These are phyloP conservation scores for Corchorus olitorius DNA, from an alignment of 345 rosid species.

Conservation along the genomic window DNA sequence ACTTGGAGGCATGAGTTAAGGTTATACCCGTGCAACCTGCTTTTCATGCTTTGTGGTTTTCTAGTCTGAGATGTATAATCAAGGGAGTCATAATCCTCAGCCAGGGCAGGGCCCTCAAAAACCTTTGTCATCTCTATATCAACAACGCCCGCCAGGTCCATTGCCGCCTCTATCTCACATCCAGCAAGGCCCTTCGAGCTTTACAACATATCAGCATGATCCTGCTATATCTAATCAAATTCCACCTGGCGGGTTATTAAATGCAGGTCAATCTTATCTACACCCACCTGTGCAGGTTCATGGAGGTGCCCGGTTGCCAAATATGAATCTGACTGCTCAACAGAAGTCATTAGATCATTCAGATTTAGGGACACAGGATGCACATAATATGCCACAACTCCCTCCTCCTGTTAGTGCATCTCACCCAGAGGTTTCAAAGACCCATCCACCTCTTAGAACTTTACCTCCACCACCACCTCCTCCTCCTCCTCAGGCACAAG, in stretches of 20 bases:
- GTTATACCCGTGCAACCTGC: neutral
- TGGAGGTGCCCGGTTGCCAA: conserved; percentile 32
- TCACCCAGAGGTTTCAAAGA: conserved; percentile 18
- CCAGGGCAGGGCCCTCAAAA: conserved; percentile 36
- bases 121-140: conserved; percentile 37
- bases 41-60: neutral
- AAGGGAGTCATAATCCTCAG: conserved; percentile 39
- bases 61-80: conserved; percentile 35
- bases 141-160: conserved; percentile 34
- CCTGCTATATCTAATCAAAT: conserved; percentile 37
- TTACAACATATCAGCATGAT: conserved; percentile 38
- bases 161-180: conserved; percentile 28
- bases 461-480: conserved; percentile 45
- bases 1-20: conserved; percentile 14
- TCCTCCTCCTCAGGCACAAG: conserved; percentile 30
- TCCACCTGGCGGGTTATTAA: conserved; percentile 32
- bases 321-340: conserved; percentile 36
- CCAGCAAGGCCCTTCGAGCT: conserved; percentile 33
- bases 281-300: conserved; percentile 24
- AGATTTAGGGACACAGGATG: conserved; percentile 30
- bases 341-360: conserved; percentile 30
- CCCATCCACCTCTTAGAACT: conserved; percentile 32
- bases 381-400: conserved; percentile 30
- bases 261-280: conserved; percentile 37
- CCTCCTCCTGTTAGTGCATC: conserved; percentile 29